phyloP scores from a whole-genome alignment of 2,329 filamentous ascomycete genomes.

The Didymella sp. region DNA sequence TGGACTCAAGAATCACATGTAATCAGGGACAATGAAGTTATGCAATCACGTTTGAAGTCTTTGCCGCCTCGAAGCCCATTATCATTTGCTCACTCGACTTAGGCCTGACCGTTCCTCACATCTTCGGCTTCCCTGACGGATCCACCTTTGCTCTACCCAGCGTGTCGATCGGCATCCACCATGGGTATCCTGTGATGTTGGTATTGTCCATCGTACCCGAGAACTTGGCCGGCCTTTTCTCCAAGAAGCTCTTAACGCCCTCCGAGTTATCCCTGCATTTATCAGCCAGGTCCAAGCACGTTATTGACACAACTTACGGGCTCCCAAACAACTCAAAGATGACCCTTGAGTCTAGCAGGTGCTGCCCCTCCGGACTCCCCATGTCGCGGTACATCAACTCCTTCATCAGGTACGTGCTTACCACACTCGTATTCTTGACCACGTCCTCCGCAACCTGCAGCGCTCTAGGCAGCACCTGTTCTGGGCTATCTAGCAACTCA shows the following conservation, averaged over 20 bases:
- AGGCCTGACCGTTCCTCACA: conserved; percentile 23
- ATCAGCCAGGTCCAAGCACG: too few relatives aligned
- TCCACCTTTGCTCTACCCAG: conserved; percentile 49
- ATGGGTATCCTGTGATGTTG: conserved; percentile 67
- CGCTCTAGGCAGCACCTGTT: conserved; percentile 68
- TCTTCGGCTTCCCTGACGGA: conserved; percentile 38
- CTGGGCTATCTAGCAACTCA: conserved; percentile 65
- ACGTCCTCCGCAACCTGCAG: conserved; percentile 72
- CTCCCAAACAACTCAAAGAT: conserved; percentile 66
- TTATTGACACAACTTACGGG: too few relatives aligned
- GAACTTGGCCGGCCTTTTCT: conserved; percentile 71
- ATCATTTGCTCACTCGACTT: conserved; percentile 18
- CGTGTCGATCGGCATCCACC: conserved; percentile 68
- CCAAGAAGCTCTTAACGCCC: conserved; percentile 71
- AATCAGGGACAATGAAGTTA: conserved; percentile 27
- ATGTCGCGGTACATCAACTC: conserved; percentile 72
- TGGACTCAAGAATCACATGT: conserved; percentile 25
- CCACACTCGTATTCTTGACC: conserved; percentile 68
- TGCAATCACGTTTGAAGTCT: conserved; percentile 19
- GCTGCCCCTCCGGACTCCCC: conserved; percentile 69
- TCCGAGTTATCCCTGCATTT: conserved; percentile 69
- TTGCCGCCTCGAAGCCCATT: neutral
- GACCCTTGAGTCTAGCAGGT: conserved; percentile 72
- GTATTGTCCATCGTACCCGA: conserved; percentile 66
- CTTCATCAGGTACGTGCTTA: conserved; percentile 71